phyloP scores from a whole-genome alignment of 2,329 filamentous ascomycete species.

The Fusarium sulawesiense region DNA sequence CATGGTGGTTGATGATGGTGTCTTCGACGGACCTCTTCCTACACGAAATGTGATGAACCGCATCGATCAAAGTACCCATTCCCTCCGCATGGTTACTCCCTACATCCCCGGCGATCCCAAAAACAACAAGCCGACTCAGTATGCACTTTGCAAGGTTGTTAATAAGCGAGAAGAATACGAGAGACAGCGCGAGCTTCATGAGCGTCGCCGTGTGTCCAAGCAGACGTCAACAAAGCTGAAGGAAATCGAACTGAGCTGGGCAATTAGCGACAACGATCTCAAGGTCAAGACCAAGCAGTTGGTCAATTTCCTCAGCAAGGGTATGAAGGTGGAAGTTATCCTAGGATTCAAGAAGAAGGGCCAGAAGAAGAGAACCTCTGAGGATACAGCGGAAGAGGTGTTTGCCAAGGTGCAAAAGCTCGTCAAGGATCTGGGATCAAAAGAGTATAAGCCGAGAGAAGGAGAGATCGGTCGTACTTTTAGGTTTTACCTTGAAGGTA shows the following conservation, averaged over 20 bases:
- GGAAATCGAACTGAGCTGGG: slow-evolving; percentile 91
- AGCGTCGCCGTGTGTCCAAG: slow-evolving; percentile 58
- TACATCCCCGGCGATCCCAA: slow-evolving; percentile 50
- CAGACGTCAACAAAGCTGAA: slow-evolving; percentile 65
- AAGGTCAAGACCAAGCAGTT: slow-evolving; percentile 76
- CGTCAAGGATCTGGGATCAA: slow-evolving; percentile 52
- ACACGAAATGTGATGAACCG: slow-evolving; percentile 56
- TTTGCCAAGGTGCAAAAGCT: slow-evolving; percentile 57
- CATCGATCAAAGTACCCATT: slow-evolving; percentile 50
- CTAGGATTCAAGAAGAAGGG: slow-evolving; percentile 72
- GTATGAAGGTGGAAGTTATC: slow-evolving; percentile 78
- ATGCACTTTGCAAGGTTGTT: slow-evolving; percentile 77
- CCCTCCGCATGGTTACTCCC: slow-evolving; percentile 57
- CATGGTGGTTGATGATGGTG: slow-evolving; percentile 56
- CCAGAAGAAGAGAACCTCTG: slow-evolving; percentile 66
- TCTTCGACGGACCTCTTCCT: slow-evolving; percentile 53
- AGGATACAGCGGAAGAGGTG: slow-evolving; percentile 70
- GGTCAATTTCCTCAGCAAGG: slow-evolving; percentile 76
- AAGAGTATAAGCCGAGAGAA: slow-evolving; percentile 58
- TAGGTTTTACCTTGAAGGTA: slow-evolving; percentile 57
- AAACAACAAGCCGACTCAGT: slow-evolving; percentile 40
- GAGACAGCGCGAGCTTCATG: slow-evolving; percentile 56
- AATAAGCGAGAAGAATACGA: slow-evolving; percentile 65
- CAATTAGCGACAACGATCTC: slow-evolving; percentile 81
- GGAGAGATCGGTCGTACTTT: slow-evolving; percentile 59